Evolutionary conservation across 192 early-diverging fungal genomes (phyloP).

Genomic region (Allomyces arbusculus): DNA sequence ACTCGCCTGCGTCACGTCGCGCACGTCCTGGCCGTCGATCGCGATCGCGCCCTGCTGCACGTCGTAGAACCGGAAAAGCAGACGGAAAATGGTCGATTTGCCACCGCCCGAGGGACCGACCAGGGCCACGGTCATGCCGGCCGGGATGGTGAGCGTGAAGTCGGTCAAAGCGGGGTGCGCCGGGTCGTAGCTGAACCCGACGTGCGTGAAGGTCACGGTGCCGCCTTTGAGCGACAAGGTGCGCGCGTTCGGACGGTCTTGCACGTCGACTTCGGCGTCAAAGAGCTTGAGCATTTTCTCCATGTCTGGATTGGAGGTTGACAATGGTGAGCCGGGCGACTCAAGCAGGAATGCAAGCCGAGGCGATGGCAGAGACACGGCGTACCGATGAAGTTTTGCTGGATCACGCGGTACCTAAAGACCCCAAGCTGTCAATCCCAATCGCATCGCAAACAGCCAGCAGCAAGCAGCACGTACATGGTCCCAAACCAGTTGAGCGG

Average conservation of each 20-base stretch:
- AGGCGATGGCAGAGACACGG: constrained; percentile 3
- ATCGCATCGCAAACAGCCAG: no score
- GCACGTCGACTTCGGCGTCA: constrained; percentile 39
- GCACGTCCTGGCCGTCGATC: constrained; percentile 71
- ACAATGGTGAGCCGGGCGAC: not conserved
- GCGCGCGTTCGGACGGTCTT: constrained; percentile 41
- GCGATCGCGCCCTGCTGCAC: constrained; percentile 52
- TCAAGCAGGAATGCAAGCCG: no score
- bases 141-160: constrained; percentile 44
- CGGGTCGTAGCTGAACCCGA: constrained; percentile 49
- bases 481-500: constrained; percentile 85
- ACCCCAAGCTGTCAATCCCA: no score
- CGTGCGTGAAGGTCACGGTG: constrained; percentile 42
- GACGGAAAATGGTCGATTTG: constrained; percentile 52
- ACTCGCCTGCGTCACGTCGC: constrained; percentile 38
- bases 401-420: constrained; percentile 56
- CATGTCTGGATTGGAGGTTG: constrained; percentile 43
- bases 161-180: constrained; percentile 47
- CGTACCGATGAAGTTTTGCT: constrained; percentile 54
- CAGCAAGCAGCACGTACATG: no score
- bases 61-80: constrained; percentile 87
- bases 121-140: constrained; percentile 53
- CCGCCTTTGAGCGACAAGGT: constrained; percentile 33
- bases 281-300: constrained; percentile 85
- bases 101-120: constrained; percentile 56